Base-by-base conservation (phyloP, 352 stramenopile genomes). In the Peronospora belbahrii region DNA sequence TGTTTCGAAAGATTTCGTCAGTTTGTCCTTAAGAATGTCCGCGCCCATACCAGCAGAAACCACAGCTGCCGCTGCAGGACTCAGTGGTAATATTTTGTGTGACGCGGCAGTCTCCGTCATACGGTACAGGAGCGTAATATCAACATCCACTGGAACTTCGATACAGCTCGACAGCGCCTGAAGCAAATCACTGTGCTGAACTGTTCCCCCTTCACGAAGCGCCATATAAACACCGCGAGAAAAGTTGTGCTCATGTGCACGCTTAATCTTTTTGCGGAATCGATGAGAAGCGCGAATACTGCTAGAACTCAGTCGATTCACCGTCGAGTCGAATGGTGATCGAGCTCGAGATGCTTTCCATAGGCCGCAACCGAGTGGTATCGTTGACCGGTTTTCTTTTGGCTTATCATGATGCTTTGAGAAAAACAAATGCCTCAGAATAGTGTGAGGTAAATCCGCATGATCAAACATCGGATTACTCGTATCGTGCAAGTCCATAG, bases 171-270 rank as follows among this genome's bases (percentile, higher is more conserved):
- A 91, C 10, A 94, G 57, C 7, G 83, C 83, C 51, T 93, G 83
- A 14, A 92, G 68, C 52, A 94, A 65, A 62, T 94, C 83, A 31
- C 74, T 91, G 38, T 88, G 81, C 39, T 94, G 73, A 0, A 94
- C 70, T 5, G 65, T 41, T n/a, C 67, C 70, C 17, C 74, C 76
- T 58, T 89, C 76, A 19, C 83, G 73, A 11, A 94, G 48, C 6
- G 82, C 69, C 24, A 90, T 74, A 43, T 94, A 93, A 22, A 94
- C 79, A 36, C 81, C 83, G 40, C 82, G 75, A 33, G 83, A 91
- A 42, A 94, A 94, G 36, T 93, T 94, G 48, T 91, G 78, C 34
- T 94, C 81, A 35, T 94, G 83, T 0, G 82, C 83, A 24, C 74
- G 72, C 49, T 90, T 92, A 3, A 94, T 65, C 33, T 87, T 84